Evolutionary conservation across 805 yeast species (phyloP).

Genomic region (Lipomyces orientalis): DNA sequence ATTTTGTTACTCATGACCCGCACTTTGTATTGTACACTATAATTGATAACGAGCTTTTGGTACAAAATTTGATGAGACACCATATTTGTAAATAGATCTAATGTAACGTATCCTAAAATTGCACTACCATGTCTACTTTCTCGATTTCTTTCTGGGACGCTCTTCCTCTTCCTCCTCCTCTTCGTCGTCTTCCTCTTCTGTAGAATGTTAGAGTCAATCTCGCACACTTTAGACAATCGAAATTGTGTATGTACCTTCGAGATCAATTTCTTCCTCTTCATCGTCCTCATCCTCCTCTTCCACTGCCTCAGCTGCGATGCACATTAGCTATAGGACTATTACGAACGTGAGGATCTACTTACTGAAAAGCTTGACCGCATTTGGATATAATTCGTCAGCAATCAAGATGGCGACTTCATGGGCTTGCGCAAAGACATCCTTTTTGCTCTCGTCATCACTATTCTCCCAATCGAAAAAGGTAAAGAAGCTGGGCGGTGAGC

Average conservation of each 20-base stretch:
- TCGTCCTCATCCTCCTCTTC: constrained; percentile 40
- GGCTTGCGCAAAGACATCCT: constrained; percentile 77
- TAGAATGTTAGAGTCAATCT: constrained; percentile 2
- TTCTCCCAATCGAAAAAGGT: constrained; percentile 86
- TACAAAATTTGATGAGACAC: not conserved
- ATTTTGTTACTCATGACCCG: constrained; percentile 5
- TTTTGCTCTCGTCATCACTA: constrained; percentile 81
- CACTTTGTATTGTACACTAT: constrained; percentile 1
- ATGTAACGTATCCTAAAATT: not conserved
- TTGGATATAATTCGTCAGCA: constrained; percentile 81
- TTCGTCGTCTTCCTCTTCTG: constrained; percentile 37
- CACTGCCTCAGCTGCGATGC: constrained; percentile 32
- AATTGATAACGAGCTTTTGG: not conserved
- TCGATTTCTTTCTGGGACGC: constrained; percentile 31
- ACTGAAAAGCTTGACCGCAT: constrained; percentile 81
- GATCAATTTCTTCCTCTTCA: constrained; percentile 51
- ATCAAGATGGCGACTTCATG: constrained; percentile 76
- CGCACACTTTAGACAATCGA: not conserved
- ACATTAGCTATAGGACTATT: constrained; percentile 3
- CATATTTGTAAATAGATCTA: constrained; percentile 5
- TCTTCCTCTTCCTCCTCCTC: constrained; percentile 36
- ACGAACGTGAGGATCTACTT: constrained; percentile 44
- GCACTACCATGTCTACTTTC: constrained; percentile 9
- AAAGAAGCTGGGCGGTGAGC: constrained; percentile 53
- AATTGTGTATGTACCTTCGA: constrained; percentile 20